A percentile compares a stretch with the other conserved stretches of the same genome.
These are phyloP conservation scores for Hypoxylon sp. DNA, from an alignment of 2,329 filamentous ascomycete genomes.

Conservation along the genomic window DNA sequence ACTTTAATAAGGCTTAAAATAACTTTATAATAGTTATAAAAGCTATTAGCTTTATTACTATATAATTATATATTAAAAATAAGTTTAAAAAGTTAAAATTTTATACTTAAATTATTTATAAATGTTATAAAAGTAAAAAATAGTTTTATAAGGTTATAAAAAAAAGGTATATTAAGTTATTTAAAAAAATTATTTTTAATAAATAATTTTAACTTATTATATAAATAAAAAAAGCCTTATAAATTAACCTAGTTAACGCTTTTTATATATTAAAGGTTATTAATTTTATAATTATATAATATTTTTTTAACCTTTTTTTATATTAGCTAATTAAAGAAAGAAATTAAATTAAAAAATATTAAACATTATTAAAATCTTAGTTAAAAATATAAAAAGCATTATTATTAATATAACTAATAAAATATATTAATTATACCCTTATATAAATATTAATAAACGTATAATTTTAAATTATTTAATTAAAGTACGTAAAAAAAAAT, in stretches of 20 bases:
- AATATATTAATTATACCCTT: not conserved
- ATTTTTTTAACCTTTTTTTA: no score
- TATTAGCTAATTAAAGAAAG: no score
- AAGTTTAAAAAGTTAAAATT: not conserved
- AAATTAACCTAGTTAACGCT: no score
- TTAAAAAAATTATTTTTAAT: not conserved
- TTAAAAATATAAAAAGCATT: not conserved
- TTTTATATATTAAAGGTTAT: no score
- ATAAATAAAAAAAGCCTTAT: not conserved
- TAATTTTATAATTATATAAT: no score
- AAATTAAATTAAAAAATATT: not conserved
- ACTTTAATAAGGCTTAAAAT: no score
- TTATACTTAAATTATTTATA: not conserved
- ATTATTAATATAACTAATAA: not conserved
- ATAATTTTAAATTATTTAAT: not conserved
- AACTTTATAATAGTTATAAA: not conserved
- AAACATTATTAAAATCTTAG: not conserved
- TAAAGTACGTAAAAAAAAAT: not conserved
- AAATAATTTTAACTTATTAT: not conserved
- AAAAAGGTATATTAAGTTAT: not conserved
- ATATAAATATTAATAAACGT: not conserved
- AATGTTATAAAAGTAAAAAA: not conserved
- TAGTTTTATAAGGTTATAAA: not conserved
- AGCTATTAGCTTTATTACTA: not conserved
- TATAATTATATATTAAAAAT: not conserved